Conservation (phyloP, 2,329 filamentous ascomycete species). For the Shiraia sp. region DNA sequence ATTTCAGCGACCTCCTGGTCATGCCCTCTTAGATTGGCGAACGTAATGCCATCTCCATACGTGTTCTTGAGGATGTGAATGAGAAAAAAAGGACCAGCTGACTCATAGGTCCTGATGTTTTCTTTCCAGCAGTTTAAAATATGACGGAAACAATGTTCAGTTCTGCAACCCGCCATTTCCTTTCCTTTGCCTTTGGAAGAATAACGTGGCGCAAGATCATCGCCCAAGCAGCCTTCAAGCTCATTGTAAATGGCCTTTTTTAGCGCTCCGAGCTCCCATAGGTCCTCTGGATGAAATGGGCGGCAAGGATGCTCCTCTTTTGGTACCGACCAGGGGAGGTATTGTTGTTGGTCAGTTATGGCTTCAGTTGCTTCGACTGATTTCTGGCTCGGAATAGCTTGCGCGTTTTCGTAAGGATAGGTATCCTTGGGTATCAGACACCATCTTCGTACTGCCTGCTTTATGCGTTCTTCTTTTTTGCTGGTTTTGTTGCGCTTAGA, state of each 20-base stretch:
- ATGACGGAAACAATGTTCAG: constrained; percentile 1
- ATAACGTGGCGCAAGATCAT: neutral
- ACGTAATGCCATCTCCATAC: neutral
- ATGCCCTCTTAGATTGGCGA: neutral
- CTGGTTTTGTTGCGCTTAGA: neutral
- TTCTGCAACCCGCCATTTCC: neutral
- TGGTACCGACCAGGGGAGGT: neutral
- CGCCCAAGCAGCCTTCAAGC: neutral
- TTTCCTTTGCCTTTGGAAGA: neutral
- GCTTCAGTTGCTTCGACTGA: neutral
- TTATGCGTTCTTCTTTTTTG: neutral
- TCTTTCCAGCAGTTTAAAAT: constrained; percentile 3
- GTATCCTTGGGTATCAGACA: neutral
- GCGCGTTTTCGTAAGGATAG: constrained; percentile 1
- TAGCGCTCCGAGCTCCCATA: constrained; percentile 2
- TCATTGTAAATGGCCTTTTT: constrained; percentile 5
- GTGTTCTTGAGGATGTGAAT: neutral
- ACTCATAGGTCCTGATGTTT: constrained; percentile 1
- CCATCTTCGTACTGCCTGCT: neutral
- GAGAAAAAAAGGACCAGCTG: constrained; percentile 2
- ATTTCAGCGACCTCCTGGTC: neutral
- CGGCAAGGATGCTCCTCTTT: neutral
- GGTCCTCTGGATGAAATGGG: neutral
- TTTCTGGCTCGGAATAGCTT: neutral
- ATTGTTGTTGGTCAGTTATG: neutral